Conservation (phyloP, 768 basidiomycete species). For the Boletus tylopilopsis region DNA sequence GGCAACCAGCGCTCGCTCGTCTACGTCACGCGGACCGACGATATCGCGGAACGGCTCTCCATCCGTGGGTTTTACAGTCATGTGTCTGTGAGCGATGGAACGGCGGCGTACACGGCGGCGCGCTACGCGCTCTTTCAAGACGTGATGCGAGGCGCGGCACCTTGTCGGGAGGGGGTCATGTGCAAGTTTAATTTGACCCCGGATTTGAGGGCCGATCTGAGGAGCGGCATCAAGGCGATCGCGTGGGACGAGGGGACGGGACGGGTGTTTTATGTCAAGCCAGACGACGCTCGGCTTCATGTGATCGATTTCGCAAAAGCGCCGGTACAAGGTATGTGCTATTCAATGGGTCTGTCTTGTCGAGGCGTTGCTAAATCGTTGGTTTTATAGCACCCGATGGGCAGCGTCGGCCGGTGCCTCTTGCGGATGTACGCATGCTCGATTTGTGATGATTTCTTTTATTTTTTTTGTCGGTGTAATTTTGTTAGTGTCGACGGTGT, state of each 20-base stretch:
- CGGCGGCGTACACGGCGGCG: conserved; percentile 19
- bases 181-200: conserved; percentile 22
- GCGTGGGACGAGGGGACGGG: conserved; percentile 68
- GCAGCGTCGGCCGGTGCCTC: conserved; percentile 29
- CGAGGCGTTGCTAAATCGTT: too few relatives aligned
- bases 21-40: conserved; percentile 25
- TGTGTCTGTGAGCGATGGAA: conserved; percentile 35
- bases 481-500: background rate
- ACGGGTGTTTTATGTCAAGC: conserved; percentile 50
- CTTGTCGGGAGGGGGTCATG: conserved; percentile 18
- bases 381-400: conserved; percentile 30
- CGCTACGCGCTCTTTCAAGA: conserved; percentile 20
- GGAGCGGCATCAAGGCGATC: conserved; percentile 42
- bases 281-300: conserved; percentile 37
- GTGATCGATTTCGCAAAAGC: conserved; percentile 48
- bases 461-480: background rate
- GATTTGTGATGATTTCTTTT: conserved; percentile 16
- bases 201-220: conserved; percentile 16
- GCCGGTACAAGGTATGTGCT: conserved; percentile 30
- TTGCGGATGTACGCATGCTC: conserved; percentile 32
- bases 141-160: conserved; percentile 18
- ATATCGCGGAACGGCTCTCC: conserved; percentile 24
- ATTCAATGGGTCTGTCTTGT: background rate
- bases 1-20: conserved; percentile 33
- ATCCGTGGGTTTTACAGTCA: conserved; percentile 33